A percentile compares a stretch with the other conserved stretches of the same genome.
Conservation (phyloP, 768 basidiomycete species). For the Inosperma sp. region DNA sequence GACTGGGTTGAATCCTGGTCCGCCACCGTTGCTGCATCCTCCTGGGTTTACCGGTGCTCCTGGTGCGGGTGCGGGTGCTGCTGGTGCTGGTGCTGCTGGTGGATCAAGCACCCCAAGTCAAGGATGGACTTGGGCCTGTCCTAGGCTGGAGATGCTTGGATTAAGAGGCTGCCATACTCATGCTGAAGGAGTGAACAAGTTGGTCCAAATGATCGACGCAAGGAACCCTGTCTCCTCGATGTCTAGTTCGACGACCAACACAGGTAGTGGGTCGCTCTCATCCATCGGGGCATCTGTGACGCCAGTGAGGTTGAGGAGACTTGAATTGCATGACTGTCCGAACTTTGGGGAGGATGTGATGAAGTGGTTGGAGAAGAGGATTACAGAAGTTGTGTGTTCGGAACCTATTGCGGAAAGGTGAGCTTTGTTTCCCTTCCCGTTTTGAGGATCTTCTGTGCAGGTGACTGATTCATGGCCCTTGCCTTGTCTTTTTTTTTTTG, state of each 20-base stretch:
- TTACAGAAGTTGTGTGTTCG: constrained; percentile 58
- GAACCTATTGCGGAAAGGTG: constrained; percentile 53
- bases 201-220: constrained; percentile 68
- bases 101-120: constrained; percentile 3
- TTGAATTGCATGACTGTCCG: constrained; percentile 68
- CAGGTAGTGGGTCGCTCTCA: constrained; percentile 27
- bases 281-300: constrained; percentile 39
- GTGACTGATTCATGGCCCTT: not conserved
- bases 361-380: constrained; percentile 57
- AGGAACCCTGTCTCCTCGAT: constrained; percentile 52
- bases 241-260: not conserved
- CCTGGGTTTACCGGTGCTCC: not conserved
- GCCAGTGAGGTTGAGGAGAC: constrained; percentile 47
- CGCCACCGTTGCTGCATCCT: not conserved
- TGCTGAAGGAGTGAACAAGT: constrained; percentile 58
- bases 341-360: constrained; percentile 65
- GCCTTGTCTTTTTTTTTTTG: not conserved
- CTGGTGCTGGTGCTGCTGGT: not conserved
- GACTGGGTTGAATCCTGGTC: constrained; percentile 10
- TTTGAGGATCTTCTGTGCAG: not conserved
- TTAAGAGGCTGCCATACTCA: constrained; percentile 64
- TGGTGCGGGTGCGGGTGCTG: constrained; percentile 13
- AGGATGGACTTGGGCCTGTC: constrained; percentile 53
- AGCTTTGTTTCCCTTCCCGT: constrained; percentile 14
- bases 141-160: constrained; percentile 53